Evolutionary conservation across 2,329 filamentous ascomycete species (phyloP).

Genomic region (Trichoderma breve): DNA sequence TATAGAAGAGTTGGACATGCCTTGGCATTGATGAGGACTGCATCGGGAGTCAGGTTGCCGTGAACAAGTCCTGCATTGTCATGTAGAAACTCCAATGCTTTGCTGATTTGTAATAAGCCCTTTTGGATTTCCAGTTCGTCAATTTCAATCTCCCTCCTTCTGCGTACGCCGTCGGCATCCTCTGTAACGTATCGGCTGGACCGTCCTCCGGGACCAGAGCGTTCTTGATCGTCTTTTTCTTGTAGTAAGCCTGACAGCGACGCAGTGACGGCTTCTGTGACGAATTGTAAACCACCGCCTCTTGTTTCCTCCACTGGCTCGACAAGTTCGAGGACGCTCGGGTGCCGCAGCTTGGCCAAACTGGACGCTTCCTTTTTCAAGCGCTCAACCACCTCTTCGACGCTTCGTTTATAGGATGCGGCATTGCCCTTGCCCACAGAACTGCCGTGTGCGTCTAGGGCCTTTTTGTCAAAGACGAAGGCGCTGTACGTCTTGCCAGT

Average conservation of each 20-base stretch:
- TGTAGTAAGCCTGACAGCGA: conserved; percentile 79
- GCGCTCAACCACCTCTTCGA: conserved; percentile 88
- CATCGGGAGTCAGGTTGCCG: conserved; percentile 90
- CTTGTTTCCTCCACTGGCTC: conserved; percentile 95
- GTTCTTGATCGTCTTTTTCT: conserved; percentile 88
- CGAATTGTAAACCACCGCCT: conserved; percentile 89
- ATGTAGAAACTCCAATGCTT: conserved; percentile 91
- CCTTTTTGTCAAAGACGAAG: conserved; percentile 91
- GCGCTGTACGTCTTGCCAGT: conserved; percentile 86
- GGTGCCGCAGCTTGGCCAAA: conserved; percentile 83
- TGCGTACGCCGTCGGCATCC: conserved; percentile 69
- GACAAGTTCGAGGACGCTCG: conserved; percentile 85
- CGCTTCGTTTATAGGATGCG: conserved; percentile 70
- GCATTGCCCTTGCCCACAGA: conserved; percentile 46
- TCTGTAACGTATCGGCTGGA: conserved; percentile 79
- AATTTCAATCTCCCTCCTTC: conserved; percentile 81
- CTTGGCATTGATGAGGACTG: conserved; percentile 92
- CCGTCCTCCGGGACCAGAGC: conserved; percentile 63
- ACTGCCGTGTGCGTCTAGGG: conserved; percentile 60
- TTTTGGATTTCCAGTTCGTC: conserved; percentile 98
- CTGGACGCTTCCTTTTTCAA: conserved; percentile 89
- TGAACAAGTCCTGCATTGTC: conserved; percentile 93
- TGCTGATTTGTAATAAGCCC: conserved; percentile 86
- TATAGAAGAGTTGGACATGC: conserved; percentile 41
- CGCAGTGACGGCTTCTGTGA: conserved; percentile 85